phyloP scores from a whole-genome alignment of 805 yeast genomes.

The Candida coquimbonensis region DNA sequence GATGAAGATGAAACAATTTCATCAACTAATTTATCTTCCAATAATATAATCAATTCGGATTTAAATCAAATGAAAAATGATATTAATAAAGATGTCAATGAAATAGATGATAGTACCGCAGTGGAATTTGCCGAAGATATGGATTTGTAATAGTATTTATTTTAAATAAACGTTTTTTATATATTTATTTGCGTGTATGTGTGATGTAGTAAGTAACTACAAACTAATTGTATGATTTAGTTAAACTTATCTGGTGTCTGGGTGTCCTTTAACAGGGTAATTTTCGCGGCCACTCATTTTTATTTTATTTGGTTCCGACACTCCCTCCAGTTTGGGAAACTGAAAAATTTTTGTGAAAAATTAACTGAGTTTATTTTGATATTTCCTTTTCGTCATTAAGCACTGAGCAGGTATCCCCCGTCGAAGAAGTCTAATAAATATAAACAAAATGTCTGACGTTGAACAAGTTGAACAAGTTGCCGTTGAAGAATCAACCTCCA shows the following conservation, averaged over 20 bases:
- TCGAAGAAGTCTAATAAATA: conserved; percentile 61
- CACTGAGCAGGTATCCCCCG: conserved; percentile 57
- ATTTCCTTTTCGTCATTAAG: conserved; percentile 13
- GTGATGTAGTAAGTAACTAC: no score
- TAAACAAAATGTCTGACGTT: conserved; percentile 75
- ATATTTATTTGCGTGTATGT: no score
- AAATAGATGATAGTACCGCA: conserved; percentile 21
- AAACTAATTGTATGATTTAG: no score
- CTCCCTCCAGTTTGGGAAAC: neutral
- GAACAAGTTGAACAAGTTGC: conserved; percentile 86
- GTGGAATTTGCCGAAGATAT: conserved; percentile 33
- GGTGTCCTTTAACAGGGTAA: neutral
- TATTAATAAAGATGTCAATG: conserved; percentile 1
- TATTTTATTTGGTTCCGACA: neutral
- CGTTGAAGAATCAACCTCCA: conserved; percentile 80
- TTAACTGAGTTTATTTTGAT: neutral
- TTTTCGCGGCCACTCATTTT: neutral
- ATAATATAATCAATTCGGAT: neutral
- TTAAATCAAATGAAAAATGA: neutral
- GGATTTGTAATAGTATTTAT: conserved; percentile 15
- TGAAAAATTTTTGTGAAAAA: conserved; percentile 1
- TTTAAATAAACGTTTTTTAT: no score
- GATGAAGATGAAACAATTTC: conserved; percentile 54
- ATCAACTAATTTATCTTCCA: neutral
- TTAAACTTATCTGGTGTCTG: conserved; percentile 1